phyloP scores from a whole-genome alignment of 495 filamentous ascomycete species.

The Tuber magnatum region DNA sequence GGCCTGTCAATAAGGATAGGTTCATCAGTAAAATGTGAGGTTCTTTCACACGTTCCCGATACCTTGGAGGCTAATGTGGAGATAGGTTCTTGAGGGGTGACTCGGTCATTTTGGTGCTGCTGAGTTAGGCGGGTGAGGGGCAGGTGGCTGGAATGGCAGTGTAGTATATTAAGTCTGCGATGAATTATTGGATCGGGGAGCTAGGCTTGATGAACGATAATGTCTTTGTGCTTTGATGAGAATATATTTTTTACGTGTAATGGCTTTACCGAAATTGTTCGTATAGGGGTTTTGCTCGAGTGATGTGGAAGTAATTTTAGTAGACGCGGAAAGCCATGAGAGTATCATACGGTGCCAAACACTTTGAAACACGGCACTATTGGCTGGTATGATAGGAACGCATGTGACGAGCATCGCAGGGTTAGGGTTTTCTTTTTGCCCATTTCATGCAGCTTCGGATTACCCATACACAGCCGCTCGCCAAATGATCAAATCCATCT shows the following conservation, averaged over 20 bases:
- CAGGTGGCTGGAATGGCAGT: neutral
- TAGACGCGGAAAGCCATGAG: neutral
- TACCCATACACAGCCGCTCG: neutral
- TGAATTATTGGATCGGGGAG: neutral
- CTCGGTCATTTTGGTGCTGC: constrained; percentile 83
- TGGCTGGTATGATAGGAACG: no score
- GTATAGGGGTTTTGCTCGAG: neutral
- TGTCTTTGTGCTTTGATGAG: neutral
- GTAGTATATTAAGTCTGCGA: neutral
- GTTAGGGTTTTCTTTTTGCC: neutral
- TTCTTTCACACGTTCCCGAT: neutral
- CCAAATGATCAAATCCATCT: neutral
- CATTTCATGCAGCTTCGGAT: neutral
- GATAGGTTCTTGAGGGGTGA: constrained; percentile 86
- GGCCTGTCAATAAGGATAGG: constrained; percentile 91
- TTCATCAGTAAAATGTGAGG: constrained; percentile 97
- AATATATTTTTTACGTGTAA: neutral
- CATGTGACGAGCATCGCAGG: neutral
- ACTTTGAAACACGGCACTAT: neutral
- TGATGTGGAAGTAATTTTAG: neutral
- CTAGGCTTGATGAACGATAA: neutral
- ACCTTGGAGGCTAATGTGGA: constrained; percentile 28
- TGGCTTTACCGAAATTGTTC: neutral
- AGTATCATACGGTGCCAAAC: neutral
- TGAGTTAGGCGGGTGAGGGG: constrained; percentile 52